A percentile compares a stretch with the other conserved stretches of the same genome.
Evolutionary conservation across 164 flowering plant species (phyloP).

Genomic region (Vitis amurensis): DNA sequence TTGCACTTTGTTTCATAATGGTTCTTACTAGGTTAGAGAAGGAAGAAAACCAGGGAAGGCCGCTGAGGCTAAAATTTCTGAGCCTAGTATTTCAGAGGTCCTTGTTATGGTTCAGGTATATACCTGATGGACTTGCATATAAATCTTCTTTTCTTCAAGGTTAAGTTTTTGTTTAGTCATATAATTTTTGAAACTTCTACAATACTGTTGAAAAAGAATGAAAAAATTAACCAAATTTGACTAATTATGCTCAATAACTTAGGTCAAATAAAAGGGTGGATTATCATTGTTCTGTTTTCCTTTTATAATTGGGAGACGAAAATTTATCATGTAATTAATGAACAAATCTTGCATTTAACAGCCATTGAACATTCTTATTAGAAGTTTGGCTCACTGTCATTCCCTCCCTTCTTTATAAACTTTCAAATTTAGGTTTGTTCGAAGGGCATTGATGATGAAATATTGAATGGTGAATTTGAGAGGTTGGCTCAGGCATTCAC

Average conservation of each 20-base stretch:
- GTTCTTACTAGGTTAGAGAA: slow-evolving; percentile 72
- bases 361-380: not conserved
- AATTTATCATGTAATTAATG: not conserved
- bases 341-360: not conserved
- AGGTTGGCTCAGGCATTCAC: slow-evolving; percentile 61
- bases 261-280: not conserved
- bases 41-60: slow-evolving; percentile 52
- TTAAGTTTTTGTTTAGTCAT: not conserved
- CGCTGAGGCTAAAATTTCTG: slow-evolving; percentile 36
- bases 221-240: not conserved
- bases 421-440: slow-evolving; percentile 56
- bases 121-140: slow-evolving; percentile 2
- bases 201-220: not conserved
- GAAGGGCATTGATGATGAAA: slow-evolving; percentile 49
- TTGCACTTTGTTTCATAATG: not conserved
- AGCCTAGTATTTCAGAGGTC: slow-evolving; percentile 63
- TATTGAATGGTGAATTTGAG: slow-evolving; percentile 53
- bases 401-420: not conserved
- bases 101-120: slow-evolving; percentile 91
- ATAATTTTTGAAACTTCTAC: not conserved
- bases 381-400: not conserved
- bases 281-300: not conserved
- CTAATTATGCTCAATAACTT: not conserved
- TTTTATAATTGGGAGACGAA: not conserved
- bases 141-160: not conserved